A percentile compares a stretch with the other conserved stretches of the same genome.
Conservation (phyloP, 306 rosid species). For the Rubus parviflorus region DNA sequence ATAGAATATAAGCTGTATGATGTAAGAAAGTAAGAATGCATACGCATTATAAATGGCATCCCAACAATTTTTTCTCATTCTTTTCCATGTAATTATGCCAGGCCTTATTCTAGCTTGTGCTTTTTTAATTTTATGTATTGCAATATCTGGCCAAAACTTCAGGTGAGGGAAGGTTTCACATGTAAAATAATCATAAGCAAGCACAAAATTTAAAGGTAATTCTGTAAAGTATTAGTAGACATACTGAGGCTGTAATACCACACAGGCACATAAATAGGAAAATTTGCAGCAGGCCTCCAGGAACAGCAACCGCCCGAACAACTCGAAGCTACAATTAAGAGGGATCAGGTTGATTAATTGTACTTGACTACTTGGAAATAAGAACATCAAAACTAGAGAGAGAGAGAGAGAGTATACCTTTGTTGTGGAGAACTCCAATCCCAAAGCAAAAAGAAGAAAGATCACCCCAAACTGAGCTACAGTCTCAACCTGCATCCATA, state of each 20-base stretch:
- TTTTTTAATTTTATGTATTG: not conserved
- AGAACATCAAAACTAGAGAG: slow-evolving; percentile 20
- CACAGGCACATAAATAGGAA: slow-evolving; percentile 90
- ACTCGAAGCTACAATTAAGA: slow-evolving; percentile 73
- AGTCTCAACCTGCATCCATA: slow-evolving; percentile 80
- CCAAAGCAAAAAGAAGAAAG: slow-evolving; percentile 96
- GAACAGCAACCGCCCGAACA: slow-evolving; percentile 98
- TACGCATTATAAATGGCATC: not conserved
- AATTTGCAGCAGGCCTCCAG: slow-evolving; percentile 95
- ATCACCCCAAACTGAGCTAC: slow-evolving; percentile 99
- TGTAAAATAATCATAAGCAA: not conserved
- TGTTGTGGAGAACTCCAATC: slow-evolving; percentile 84
- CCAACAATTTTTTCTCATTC: not conserved
- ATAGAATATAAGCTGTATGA: not conserved
- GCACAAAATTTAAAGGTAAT: not conserved
- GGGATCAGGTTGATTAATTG: slow-evolving; percentile 8
- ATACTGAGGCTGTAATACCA: slow-evolving; percentile 92
- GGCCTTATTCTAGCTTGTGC: not conserved
- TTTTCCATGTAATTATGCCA: not conserved
- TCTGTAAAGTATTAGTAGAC: slow-evolving; percentile 17
- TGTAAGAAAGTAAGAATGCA: not conserved
- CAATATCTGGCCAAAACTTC: not conserved
- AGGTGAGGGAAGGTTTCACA: not conserved
- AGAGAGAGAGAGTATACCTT: slow-evolving; percentile 57
- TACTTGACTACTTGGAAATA: slow-evolving; percentile 2